phyloP scores from a whole-genome alignment of 345 rosid genomes.

The Barbarea vulgaris region DNA sequence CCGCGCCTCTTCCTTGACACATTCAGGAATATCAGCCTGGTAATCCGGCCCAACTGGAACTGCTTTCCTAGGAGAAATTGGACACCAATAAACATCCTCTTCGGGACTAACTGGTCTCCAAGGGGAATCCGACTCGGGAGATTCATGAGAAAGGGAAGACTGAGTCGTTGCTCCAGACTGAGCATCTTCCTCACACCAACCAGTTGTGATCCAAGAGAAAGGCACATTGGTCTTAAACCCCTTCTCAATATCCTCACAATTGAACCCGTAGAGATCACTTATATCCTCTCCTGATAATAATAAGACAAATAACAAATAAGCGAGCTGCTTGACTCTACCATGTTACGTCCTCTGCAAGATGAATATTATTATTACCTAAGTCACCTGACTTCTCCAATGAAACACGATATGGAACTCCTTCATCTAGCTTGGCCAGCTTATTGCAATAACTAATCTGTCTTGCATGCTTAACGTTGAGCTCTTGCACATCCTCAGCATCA shows the following conservation, averaged over 20 bases:
- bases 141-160: constrained; percentile 48
- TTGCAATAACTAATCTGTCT: constrained; percentile 45
- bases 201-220: constrained; percentile 35
- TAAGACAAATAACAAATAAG: constrained; percentile 22
- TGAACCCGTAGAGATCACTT: constrained; percentile 29
- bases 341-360: constrained; percentile 1
- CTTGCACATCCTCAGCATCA: constrained; percentile 48
- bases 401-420: constrained; percentile 38
- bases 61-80: constrained; percentile 43
- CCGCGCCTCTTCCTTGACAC: constrained; percentile 35
- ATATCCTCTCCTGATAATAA: constrained; percentile 41
- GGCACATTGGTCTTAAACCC: constrained; percentile 39
- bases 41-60: constrained; percentile 61
- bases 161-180: constrained; percentile 37
- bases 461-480: constrained; percentile 48
- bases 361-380: constrained; percentile 46
- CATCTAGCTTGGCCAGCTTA: constrained; percentile 40
- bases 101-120: constrained; percentile 38
- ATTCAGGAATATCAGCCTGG: constrained; percentile 60
- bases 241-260: constrained; percentile 36
- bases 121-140: constrained; percentile 41
- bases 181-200: constrained; percentile 46
- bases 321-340: constrained; percentile 23
- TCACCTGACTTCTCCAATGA: constrained; percentile 13
- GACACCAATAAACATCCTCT: constrained; percentile 43